Percentiles rank a stretch among this genome's conserved stretches.
Evolutionary conservation across 1,284 basidiomycete genomes (phyloP).

Genomic region (Marasmius sp.): DNA sequence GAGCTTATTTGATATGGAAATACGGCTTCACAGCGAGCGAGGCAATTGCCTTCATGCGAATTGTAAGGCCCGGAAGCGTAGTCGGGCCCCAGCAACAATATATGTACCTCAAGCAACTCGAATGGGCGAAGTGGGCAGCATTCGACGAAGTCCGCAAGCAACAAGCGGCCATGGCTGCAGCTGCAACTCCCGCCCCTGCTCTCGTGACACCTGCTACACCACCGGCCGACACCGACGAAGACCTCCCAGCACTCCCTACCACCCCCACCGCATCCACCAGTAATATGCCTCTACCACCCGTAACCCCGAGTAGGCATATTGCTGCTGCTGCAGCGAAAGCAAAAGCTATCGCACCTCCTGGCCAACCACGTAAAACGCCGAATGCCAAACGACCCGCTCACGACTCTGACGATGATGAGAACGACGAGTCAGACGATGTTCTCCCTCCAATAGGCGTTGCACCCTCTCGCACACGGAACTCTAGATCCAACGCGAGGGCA

Average conservation of each 20-base stretch:
- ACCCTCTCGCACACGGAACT: constrained; percentile 33
- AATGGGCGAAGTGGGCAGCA: constrained; percentile 93
- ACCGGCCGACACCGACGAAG: constrained; percentile 69
- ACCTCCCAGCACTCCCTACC: constrained; percentile 43
- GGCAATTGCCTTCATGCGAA: constrained; percentile 97
- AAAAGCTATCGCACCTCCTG: constrained; percentile 68
- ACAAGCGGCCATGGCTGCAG: constrained; percentile 45
- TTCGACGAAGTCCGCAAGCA: constrained; percentile 67
- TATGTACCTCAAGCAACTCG: constrained; percentile 94
- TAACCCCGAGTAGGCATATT: constrained; percentile 76
- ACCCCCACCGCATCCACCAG: constrained; percentile 39
- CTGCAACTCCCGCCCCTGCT: constrained; percentile 33
- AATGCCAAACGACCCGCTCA: constrained; percentile 66
- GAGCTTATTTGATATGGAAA: constrained; percentile 98
- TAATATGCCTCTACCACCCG: constrained; percentile 55
- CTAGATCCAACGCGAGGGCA: constrained; percentile 41
- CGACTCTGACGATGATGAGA: constrained; percentile 53
- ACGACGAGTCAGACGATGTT: constrained; percentile 57
- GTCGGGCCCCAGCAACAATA: constrained; percentile 95
- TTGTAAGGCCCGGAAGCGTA: constrained; percentile 94
- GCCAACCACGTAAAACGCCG: constrained; percentile 85
- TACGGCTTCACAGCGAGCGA: constrained; percentile 99
- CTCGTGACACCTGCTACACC: constrained; percentile 78
- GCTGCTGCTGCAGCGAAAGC: constrained; percentile 67
- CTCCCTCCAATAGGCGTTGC: constrained; percentile 60